A percentile compares a stretch with the other conserved stretches of the same genome.
Evolutionary conservation across 163 green algal species (phyloP).

Genomic region (Trebouxiophyceae sp.): DNA sequence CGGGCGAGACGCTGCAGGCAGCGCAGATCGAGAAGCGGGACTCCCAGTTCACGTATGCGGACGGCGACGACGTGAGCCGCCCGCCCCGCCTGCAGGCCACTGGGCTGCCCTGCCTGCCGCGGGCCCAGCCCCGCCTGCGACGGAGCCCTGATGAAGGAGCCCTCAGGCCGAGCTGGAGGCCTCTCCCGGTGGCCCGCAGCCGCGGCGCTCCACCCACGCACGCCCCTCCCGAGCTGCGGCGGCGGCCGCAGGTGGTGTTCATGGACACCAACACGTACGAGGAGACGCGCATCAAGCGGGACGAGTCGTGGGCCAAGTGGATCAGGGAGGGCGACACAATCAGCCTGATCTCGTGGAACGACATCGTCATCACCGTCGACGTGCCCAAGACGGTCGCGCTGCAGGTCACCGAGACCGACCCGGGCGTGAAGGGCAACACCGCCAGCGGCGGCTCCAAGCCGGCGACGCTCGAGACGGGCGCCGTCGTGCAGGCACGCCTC

Average conservation of each 20-base stretch:
- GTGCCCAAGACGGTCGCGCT: conserved; percentile 81
- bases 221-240: no score
- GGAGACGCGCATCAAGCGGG: conserved; percentile 78
- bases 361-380: conserved; percentile 86
- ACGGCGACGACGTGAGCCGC: conserved; percentile 52
- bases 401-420: conserved; percentile 71
- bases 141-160: no score
- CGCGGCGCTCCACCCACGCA: no score
- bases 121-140: no score
- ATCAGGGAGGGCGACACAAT: conserved; percentile 82
- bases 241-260: conserved; percentile 83
- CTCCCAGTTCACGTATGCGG: conserved; percentile 77
- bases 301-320: conserved; percentile 82
- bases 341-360: conserved; percentile 60
- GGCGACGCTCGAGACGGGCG: conserved; percentile 87
- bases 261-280: conserved; percentile 97
- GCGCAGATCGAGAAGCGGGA: conserved; percentile 67
- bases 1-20: conserved; percentile 65
- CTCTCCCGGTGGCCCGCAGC: no score
- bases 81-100: not conserved
- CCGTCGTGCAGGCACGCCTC: conserved; percentile 59
- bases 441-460: conserved; percentile 77
- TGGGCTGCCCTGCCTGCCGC: no score
- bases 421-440: conserved; percentile 90
- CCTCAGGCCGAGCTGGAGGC: no score